Conservation (phyloP, 306 rosid genomes). For the Geum urbanum region DNA sequence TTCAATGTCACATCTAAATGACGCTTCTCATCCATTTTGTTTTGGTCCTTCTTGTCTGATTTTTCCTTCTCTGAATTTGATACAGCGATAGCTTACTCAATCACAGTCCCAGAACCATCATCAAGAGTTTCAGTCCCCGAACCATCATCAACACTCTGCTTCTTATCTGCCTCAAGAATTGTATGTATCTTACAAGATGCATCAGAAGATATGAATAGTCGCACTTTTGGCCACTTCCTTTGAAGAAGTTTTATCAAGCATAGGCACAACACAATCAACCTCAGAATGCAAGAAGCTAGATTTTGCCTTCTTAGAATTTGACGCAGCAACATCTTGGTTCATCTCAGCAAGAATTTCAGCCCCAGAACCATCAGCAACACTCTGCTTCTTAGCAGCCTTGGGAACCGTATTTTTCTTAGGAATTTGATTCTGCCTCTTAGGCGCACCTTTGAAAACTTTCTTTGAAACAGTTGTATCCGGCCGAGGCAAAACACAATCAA, state of each 20-base stretch:
- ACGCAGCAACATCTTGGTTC: too few relatives aligned
- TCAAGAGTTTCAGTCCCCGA: slow-evolving; percentile 24
- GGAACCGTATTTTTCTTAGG: too few relatives aligned
- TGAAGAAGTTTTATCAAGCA: too few relatives aligned
- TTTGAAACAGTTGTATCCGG: slow-evolving; percentile 32
- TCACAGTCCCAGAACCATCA: slow-evolving; percentile 3
- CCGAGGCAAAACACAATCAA: slow-evolving; percentile 23
- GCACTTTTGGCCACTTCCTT: slow-evolving; percentile 9
- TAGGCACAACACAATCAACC: too few relatives aligned
- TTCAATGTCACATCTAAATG: slow-evolving; percentile 5
- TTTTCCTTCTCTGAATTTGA: slow-evolving; percentile 25
- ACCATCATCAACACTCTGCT: slow-evolving; percentile 26
- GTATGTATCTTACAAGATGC: slow-evolving; percentile 37
- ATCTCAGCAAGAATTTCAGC: too few relatives aligned
- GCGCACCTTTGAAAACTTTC: slow-evolving; percentile 11
- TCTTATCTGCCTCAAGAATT: slow-evolving; percentile 29
- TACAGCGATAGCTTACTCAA: slow-evolving; percentile 23
- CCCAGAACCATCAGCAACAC: too few relatives aligned
- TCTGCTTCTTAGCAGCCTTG: too few relatives aligned
- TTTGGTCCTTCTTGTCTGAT: slow-evolving; percentile 24
- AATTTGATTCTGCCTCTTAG: too few relatives aligned
- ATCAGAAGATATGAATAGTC: slow-evolving; percentile 31
- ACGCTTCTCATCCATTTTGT: slow-evolving; percentile 18
- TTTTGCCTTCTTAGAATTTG: too few relatives aligned
- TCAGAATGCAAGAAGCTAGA: too few relatives aligned